Conservation (phyloP, 352 stramenopile genomes). For the Globisporangium acanthophoron region DNA sequence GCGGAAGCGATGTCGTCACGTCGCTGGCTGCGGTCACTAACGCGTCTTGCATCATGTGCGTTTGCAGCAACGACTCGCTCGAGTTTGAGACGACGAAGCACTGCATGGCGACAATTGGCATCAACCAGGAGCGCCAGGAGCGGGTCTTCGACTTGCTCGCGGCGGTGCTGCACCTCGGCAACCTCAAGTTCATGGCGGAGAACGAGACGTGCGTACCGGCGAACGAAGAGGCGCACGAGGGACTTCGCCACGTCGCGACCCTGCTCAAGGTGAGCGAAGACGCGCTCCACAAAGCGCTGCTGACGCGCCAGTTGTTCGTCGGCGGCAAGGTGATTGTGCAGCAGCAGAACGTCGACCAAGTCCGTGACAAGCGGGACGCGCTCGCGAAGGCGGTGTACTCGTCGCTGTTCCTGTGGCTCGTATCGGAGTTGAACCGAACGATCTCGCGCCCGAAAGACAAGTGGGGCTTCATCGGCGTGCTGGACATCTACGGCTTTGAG, state of each 20-base stretch:
- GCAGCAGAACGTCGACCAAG: conserved; percentile 84
- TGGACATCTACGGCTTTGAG: conserved; percentile 99
- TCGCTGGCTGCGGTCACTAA: not conserved
- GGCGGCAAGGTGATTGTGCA: conserved; percentile 88
- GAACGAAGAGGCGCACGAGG: conserved; percentile 34
- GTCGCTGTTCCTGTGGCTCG: conserved; percentile 89
- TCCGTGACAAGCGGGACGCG: conserved; percentile 84
- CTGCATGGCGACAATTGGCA: conserved; percentile 88
- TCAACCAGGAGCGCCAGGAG: conserved; percentile 69
- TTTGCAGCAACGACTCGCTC: conserved; percentile 44
- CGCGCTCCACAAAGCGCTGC: conserved; percentile 60
- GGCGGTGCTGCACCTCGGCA: conserved; percentile 83
- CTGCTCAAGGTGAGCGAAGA: conserved; percentile 77
- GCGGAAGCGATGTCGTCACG: not conserved
- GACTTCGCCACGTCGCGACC: conserved; percentile 60
- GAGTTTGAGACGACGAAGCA: conserved; percentile 82
- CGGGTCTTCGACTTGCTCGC: conserved; percentile 85
- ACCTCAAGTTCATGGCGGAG: conserved; percentile 81
- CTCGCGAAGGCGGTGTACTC: conserved; percentile 93
- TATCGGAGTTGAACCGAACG: conserved; percentile 86
- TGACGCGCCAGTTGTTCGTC: conserved; percentile 83
- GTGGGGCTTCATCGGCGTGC: conserved; percentile 92
- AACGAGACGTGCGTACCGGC: conserved; percentile 72
- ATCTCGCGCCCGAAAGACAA: conserved; percentile 80
- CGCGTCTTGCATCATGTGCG: no score